Evolutionary conservation across 2,329 filamentous ascomycete species (phyloP), one percentile per base, ranked within the genome.

Genomic region (Pyrenophora teres): DNA sequence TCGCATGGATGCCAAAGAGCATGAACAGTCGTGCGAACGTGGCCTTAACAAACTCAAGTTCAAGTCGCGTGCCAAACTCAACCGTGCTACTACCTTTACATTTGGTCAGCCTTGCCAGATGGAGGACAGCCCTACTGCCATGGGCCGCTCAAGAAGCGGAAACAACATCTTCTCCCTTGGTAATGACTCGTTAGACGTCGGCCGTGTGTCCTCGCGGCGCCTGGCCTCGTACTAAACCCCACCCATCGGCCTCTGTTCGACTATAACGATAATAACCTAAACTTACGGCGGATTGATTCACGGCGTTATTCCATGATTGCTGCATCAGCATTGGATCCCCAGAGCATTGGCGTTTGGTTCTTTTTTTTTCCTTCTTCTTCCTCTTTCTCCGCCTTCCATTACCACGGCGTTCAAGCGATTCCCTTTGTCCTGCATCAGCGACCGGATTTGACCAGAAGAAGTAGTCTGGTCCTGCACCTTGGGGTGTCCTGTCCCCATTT

Each of bases 1-100:
- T 52, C 92, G 94, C 75, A 99, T 99, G 94, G 89, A 87, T 60
- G 90, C 89, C 60, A 89, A 93, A 71, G 90, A 93, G 72, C 92
- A 99, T 75, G 89, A 91, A 65, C 87, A 87, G 67, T 94, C 92
- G 37, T 97, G 94, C 73, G 94, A 99, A 78, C 89, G 91, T 64
- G 93, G 96, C 67, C 87, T 99, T 80, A 91, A 92, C 67, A 92
- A 92, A 72, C 85, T 99, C 65, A 93, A 95, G 75, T 52, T 52
- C 88, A 94, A 72, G 50, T 52, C 50, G 33, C 86, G 92, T 65
- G 88, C 89, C 63, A 94, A 93, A 68, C 81, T 99, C 50, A 84
- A 85, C 72, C 86, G 94, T 59, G 92, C 94, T 27, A 89, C 94
- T 75, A 99, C 94, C 1, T 99, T 94, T 78, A 93, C 94, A 23